Evolutionary conservation across 306 rosid genomes (phyloP), one percentile per base, ranked within the genome.

Genomic region (Gastrolobium bilobum): DNA sequence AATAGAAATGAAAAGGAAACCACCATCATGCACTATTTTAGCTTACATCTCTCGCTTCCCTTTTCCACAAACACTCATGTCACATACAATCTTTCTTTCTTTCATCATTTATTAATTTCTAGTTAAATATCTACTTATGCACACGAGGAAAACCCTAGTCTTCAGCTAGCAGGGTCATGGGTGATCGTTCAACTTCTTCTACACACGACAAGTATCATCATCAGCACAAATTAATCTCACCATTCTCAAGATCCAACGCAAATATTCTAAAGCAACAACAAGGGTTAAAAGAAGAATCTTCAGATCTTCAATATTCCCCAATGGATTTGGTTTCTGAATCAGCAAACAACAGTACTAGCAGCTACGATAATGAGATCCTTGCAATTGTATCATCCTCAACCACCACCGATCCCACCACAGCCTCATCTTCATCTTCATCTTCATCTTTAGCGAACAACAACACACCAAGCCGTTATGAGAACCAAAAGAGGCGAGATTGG

Each of bases 401-500:
- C 2, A 56, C 35, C n/a, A n/a, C n/a, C n/a, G n/a, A n/a, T n/a
- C n/a, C n/a, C n/a, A n/a, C n/a, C n/a, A n/a, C n/a, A n/a, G n/a
- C n/a, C n/a, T n/a, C n/a, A 3, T 7, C 11, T 3, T 52, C 3
- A n/a, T 68, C 5, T 4, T 8, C n/a, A 3, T 7, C 11, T 3
- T 52, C 3, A n/a, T 68, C 5, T 4, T 8, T 11, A 10, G 4
- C 4, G 3, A 2, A 13, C 0, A 39, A 34, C 9, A 53, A 75
- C 1, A 84, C 92, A 3, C 96, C 98, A 0, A 93, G 93, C 84
- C 88, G 99, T 10, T 95, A 95, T 13, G 99, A 95, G 91, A 91
- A 91, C 83, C 99, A 95, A 38, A 95, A 95, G 79, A 54, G 98
- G 70, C 75, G 99, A 37, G 99, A 95, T 77, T 95, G 99, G 99